Percentiles rank a stretch among this genome's conserved stretches.
These are phyloP conservation scores for Podospora australis DNA, from an alignment of 495 filamentous ascomycete species.

Conservation along the genomic window DNA sequence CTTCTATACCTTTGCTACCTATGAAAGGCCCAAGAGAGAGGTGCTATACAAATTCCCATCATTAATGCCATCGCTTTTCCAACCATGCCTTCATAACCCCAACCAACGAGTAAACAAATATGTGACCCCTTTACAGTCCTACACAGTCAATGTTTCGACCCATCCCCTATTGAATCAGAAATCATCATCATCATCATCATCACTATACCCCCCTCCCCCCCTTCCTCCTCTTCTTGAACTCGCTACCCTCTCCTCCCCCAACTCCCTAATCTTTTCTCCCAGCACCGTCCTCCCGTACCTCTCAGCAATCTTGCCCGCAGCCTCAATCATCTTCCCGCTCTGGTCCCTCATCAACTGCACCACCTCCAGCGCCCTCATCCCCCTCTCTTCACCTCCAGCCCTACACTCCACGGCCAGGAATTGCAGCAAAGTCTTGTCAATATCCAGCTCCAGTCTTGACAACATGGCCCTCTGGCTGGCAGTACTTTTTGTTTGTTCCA, in stretches of 20 bases:
- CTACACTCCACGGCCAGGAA: slow-evolving; percentile 85
- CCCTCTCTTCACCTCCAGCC: slow-evolving; percentile 74
- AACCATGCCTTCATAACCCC: too few relatives aligned
- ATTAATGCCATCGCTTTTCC: too few relatives aligned
- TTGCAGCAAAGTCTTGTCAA: slow-evolving; percentile 85
- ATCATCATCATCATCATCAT: slow-evolving; percentile 12
- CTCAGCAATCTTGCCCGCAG: slow-evolving; percentile 74
- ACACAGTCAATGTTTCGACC: too few relatives aligned
- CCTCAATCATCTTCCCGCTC: slow-evolving; percentile 77
- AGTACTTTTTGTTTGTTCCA: slow-evolving; percentile 48
- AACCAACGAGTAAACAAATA: too few relatives aligned
- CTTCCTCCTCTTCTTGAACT: slow-evolving; percentile 44
- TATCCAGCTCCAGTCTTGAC: slow-evolving; percentile 62
- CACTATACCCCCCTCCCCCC: slow-evolving; percentile 2
- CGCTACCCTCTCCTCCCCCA: slow-evolving; percentile 58
- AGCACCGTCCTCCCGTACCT: slow-evolving; percentile 70
- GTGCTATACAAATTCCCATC: too few relatives aligned
- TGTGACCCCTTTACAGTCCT: too few relatives aligned
- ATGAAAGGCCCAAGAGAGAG: too few relatives aligned
- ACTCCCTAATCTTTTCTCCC: slow-evolving; percentile 77
- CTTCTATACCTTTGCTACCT: too few relatives aligned
- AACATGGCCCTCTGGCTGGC: slow-evolving; percentile 59
- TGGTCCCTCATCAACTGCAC: slow-evolving; percentile 72
- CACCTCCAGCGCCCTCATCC: slow-evolving; percentile 86
- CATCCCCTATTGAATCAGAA: too few relatives aligned